A percentile compares a stretch with the other conserved stretches of the same genome.
Conservation (phyloP, 768 basidiomycete species). For the Lentinula sp. region DNA sequence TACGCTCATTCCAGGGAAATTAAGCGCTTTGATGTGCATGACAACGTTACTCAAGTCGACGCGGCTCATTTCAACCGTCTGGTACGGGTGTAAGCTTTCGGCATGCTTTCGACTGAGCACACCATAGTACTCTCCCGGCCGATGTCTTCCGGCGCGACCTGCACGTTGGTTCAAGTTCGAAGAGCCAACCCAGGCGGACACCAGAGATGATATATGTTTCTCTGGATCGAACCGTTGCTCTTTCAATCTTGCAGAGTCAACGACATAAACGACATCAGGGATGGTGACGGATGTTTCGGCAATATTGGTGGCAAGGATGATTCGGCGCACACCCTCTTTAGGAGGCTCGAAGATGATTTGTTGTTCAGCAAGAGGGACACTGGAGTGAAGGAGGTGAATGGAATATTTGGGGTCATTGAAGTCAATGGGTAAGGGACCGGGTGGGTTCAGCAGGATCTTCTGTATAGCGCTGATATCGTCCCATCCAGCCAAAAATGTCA, state of each 20-base stretch:
- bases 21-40: slow-evolving; percentile 94
- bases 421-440: slow-evolving; percentile 47
- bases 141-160: slow-evolving; percentile 88
- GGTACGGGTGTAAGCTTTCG: slow-evolving; percentile 62
- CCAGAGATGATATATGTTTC: slow-evolving; percentile 80
- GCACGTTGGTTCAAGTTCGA: slow-evolving; percentile 90
- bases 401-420: slow-evolving; percentile 59
- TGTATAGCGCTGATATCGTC: slow-evolving; percentile 81
- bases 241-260: slow-evolving; percentile 86
- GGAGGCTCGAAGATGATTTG: slow-evolving; percentile 87
- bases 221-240: slow-evolving; percentile 87
- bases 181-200: slow-evolving; percentile 86
- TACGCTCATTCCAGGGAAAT: slow-evolving; percentile 79
- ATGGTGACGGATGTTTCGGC: slow-evolving; percentile 96
- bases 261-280: slow-evolving; percentile 90
- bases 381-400: slow-evolving; percentile 84
- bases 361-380: slow-evolving; percentile 84
- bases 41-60: slow-evolving; percentile 87
- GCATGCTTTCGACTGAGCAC: slow-evolving; percentile 64
- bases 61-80: slow-evolving; percentile 93
- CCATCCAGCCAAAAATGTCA: slow-evolving; percentile 92
- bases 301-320: slow-evolving; percentile 93
- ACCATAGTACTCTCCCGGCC: slow-evolving; percentile 88
- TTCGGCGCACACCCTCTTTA: slow-evolving; percentile 65
- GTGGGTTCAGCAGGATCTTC: slow-evolving; percentile 46